Evolutionary conservation across 163 green algal species (phyloP), one percentile per base, ranked within the genome.

Genomic region (Coccomyxa subellipsoidea): DNA sequence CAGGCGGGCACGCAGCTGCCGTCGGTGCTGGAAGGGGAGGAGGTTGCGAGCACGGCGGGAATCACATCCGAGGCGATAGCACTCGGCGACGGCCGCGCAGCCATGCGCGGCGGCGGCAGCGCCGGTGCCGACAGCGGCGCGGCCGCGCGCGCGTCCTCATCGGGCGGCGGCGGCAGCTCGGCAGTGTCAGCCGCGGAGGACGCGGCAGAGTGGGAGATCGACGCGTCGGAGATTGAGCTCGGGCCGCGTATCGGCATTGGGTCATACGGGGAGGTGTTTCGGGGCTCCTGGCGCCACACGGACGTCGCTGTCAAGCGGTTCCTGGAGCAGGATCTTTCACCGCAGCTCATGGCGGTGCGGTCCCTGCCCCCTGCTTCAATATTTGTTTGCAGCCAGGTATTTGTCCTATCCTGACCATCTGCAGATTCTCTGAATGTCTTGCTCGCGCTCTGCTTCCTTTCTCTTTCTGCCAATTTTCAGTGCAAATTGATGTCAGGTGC

Each of bases 241-340:
- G 87, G 87, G 0, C 85, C 90, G 7, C 92, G 95, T 81, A 94
- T 98, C 34, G 95, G 95, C 54, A 93, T 97, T 18, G 95, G 95
- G 71, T 92, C 84, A 21, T 97, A 91, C 83, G 92, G 88, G 5
- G 90, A 92, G 82, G 89, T 97, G 59, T 96, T 92, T 85, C 80
- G 82, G 36, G 92, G 85, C 15, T 86, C 81, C 31, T 96, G 90
- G 90, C 86, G 91, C 31, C 85, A 93, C 71, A 96, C 94, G 0
- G 90, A 98, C 37, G 94, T 98, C 35, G 95, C 95, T 0, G 91
- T 98, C 66, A 98, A 98, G 91, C 88, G 90, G 47, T 91, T 98
- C 47, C 81, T 96, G 34, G 94, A 98, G 73, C 90, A 95, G 79
- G 92, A 95, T 31, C 29, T 94, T 37, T 81, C 73, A 1, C 39